phyloP scores from a whole-genome alignment of 345 rosid genomes.

The Hibiscus syriacus region DNA sequence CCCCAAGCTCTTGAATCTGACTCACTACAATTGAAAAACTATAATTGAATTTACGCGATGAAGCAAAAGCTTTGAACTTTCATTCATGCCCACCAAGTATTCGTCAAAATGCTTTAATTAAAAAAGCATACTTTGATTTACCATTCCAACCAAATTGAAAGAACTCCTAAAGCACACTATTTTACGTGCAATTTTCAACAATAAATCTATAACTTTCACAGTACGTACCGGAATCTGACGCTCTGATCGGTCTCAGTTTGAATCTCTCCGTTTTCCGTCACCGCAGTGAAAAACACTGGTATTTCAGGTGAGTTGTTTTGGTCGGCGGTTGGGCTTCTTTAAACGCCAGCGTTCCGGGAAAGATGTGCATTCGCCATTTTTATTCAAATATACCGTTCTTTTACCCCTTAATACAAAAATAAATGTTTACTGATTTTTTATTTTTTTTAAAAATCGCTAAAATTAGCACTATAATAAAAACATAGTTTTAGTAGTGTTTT shows the following conservation, averaged over 20 bases:
- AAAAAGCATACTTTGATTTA: background rate
- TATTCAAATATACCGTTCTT: too few relatives aligned
- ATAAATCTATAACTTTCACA: background rate
- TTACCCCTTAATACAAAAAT: too few relatives aligned
- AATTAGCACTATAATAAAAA: too few relatives aligned
- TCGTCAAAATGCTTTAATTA: background rate
- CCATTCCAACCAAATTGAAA: background rate
- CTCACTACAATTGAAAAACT: background rate
- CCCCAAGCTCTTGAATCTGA: slow-evolving; percentile 4
- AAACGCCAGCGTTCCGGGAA: too few relatives aligned
- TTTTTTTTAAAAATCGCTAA: too few relatives aligned
- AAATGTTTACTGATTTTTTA: too few relatives aligned
- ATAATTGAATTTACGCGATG: background rate
- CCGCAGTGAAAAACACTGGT: too few relatives aligned
- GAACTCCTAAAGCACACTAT: background rate
- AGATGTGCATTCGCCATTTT: too few relatives aligned
- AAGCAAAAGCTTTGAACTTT: background rate
- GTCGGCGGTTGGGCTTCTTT: too few relatives aligned
- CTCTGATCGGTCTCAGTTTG: background rate
- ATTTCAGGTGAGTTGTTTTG: too few relatives aligned
- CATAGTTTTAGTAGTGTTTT: too few relatives aligned
- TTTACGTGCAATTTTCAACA: background rate
- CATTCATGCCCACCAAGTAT: background rate
- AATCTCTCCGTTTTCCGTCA: background rate
- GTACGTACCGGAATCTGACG: background rate